Base-by-base conservation (phyloP, 2,329 filamentous ascomycete species). In the Xylariaceae sp. region DNA sequence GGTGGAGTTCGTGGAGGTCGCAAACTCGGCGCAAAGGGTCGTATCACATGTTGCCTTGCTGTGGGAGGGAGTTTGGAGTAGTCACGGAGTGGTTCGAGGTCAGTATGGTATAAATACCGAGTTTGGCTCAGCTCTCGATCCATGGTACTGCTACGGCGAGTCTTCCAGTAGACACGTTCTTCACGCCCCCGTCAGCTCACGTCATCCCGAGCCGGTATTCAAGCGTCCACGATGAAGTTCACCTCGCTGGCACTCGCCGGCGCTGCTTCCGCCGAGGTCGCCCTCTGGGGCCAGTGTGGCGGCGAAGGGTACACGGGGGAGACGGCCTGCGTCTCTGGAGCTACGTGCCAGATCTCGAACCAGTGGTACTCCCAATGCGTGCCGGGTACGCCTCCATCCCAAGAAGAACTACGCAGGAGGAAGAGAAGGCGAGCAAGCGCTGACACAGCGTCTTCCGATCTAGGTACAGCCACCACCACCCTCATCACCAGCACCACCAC, bases 291-390 rank as follows among this genome's bases (percentile, higher is more conserved):
- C 2, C 63, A 66, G 45, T 66, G 64, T 19, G 63, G 63, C n/a
- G 63, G 64, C 15, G 43, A 46, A 24, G 54, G 53, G 12, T 65
- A 57, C 49, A 51, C 52, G 0, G 62, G 63, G 1, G 46, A 59
- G 7, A 62, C 57, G 4, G 55, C 54, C 33, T 66, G 64, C 44
- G 49, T 45, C 8, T 39, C 54, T 1, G 55, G 56, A 26, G 52
- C 55, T 12, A 49, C 51, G 1, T 66, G 64, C 54, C 51, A 54
- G 44, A 44, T 41, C 8, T 42, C 50, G 4, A 65, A 64, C 46
- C 47, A 59, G 22, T 65, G 52, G 41, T 65, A 66, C 41, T 64
- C 60, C 12, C 63, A 65, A 52, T 66, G 64, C 40, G 19, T 63
- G n/a, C 53, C 52, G 11, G 43, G 54, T 57, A 54, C 26, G 41